These are phyloP conservation scores for Colletotrichum endophyticum DNA, from an alignment of 2,329 filamentous ascomycete species.

Conservation along the genomic window DNA sequence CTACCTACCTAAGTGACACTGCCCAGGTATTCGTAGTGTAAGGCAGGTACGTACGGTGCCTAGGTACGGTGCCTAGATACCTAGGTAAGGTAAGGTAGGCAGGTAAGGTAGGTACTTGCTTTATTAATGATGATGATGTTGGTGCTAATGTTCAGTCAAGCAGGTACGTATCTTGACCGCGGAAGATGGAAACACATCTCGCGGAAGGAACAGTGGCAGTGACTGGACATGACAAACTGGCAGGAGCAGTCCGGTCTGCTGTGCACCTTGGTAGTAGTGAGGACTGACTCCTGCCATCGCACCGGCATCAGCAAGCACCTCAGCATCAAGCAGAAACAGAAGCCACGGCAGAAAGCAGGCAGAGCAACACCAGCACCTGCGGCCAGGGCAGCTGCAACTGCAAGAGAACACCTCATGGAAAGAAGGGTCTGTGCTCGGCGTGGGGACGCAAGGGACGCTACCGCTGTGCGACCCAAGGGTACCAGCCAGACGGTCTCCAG, in stretches of 20 bases:
- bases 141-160: not conserved
- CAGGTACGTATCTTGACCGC: not conserved
- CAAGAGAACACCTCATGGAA: not conserved
- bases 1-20: not conserved
- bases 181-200: not conserved
- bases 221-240: not conserved
- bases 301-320: not conserved
- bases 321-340: not conserved
- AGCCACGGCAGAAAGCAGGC: not conserved
- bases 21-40: not conserved
- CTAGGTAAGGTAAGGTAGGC: not conserved
- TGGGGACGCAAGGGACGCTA: constrained; percentile 25
- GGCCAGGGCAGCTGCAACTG: not conserved
- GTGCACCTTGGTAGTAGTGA: not conserved
- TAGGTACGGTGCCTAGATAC: not conserved
- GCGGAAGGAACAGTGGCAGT: not conserved
- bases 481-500: constrained; percentile 26
- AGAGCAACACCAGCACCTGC: not conserved
- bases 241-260: not conserved
- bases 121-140: not conserved
- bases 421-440: constrained; percentile 26
- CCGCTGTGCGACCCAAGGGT: constrained; percentile 25
- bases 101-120: not conserved
- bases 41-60: not conserved
- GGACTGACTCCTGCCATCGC: not conserved